These are phyloP conservation scores for Sclerotinia trifoliorum DNA, from an alignment of 2,329 filamentous ascomycete genomes.

Conservation along the genomic window DNA sequence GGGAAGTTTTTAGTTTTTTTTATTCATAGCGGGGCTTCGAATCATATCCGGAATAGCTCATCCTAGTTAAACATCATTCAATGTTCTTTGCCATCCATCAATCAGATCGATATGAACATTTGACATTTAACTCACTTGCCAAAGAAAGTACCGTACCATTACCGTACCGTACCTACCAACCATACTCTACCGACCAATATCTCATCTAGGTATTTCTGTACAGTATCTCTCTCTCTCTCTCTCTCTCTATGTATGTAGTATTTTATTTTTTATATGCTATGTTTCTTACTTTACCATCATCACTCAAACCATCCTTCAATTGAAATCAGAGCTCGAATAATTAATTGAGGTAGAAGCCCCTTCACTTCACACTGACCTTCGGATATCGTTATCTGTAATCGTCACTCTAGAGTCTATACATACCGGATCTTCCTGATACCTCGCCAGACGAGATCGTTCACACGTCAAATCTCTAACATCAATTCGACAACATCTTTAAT, in stretches of 20 bases:
- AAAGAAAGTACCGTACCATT: neutral
- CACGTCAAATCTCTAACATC: neutral
- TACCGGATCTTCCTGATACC: neutral
- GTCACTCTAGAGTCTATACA: neutral
- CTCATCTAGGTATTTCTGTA: neutral
- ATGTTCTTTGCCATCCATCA: neutral
- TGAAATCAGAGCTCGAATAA: neutral
- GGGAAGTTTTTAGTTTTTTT: neutral
- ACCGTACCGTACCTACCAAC: neutral
- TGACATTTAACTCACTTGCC: neutral
- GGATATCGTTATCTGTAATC: conserved; percentile 14
- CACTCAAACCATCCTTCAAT: neutral
- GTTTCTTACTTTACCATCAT: neutral
- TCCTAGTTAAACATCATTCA: conserved; percentile 6
- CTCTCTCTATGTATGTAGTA: neutral
- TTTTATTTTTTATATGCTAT: neutral
- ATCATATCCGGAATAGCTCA: conserved; percentile 10
- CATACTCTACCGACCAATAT: no score
- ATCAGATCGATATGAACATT: conserved; percentile 4
- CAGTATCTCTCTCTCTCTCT: neutral
- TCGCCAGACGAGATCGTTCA: conserved; percentile 1
- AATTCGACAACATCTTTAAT: neutral
- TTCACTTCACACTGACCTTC: neutral
- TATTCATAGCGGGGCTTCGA: neutral
- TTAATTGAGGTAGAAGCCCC: neutral